phyloP scores from a whole-genome alignment of 495 filamentous ascomycete genomes.

The Chaetomium cochliodes region DNA sequence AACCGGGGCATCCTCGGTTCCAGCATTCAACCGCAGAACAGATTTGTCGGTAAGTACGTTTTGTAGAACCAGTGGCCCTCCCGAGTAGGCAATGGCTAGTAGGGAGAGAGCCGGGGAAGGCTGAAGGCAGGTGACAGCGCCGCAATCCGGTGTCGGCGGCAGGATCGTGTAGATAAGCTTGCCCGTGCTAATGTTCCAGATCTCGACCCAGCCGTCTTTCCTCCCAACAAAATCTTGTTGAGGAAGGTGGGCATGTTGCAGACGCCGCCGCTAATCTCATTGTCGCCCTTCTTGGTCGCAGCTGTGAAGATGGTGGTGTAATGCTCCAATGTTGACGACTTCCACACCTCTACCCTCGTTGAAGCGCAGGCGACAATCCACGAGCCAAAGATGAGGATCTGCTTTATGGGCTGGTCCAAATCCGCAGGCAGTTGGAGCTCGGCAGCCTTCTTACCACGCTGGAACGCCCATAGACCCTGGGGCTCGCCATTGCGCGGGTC shows the following conservation, averaged over 20 bases:
- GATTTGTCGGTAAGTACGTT: slow-evolving; percentile 74
- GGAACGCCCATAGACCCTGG: slow-evolving; percentile 88
- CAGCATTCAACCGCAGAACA: slow-evolving; percentile 63
- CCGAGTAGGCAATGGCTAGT: slow-evolving; percentile 82
- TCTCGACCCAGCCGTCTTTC: slow-evolving; percentile 84
- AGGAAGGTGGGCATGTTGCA: slow-evolving; percentile 87
- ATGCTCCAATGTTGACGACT: slow-evolving; percentile 75
- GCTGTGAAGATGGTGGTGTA: slow-evolving; percentile 74
- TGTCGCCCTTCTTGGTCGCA: slow-evolving; percentile 47
- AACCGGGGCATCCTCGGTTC: slow-evolving; percentile 56
- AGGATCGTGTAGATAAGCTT: slow-evolving; percentile 83
- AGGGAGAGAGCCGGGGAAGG: slow-evolving; percentile 79
- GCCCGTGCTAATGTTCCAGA: slow-evolving; percentile 93
- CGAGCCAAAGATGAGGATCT: slow-evolving; percentile 79
- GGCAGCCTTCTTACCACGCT: slow-evolving; percentile 82
- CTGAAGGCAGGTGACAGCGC: slow-evolving; percentile 77
- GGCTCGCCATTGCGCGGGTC: slow-evolving; percentile 47
- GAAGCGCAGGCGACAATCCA: slow-evolving; percentile 84
- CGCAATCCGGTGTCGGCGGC: slow-evolving; percentile 62
- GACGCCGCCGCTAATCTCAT: slow-evolving; percentile 67
- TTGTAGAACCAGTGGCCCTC: slow-evolving; percentile 73
- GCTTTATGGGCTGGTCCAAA: slow-evolving; percentile 65
- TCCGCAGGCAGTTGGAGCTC: slow-evolving; percentile 65
- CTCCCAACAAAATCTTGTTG: slow-evolving; percentile 93
- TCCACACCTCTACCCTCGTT: slow-evolving; percentile 84